Evolutionary conservation across 2,329 filamentous ascomycete genomes (phyloP).

Genomic region (Ceratocystis smalleyi): DNA sequence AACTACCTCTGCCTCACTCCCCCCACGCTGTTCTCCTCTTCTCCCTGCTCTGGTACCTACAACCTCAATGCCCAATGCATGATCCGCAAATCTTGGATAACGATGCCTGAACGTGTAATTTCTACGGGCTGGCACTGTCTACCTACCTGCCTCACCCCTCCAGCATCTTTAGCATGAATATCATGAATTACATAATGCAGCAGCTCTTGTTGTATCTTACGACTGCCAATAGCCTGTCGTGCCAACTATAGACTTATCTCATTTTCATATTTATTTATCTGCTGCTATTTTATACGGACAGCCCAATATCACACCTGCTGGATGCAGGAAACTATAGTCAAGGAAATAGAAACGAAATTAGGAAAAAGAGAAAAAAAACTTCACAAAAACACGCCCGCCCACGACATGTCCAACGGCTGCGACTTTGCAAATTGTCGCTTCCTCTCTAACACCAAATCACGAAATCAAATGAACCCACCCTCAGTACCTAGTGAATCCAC

Average conservation of each 20-base stretch:
- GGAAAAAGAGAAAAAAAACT: not conserved
- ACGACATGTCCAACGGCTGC: no score
- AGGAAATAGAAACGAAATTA: constrained; percentile 5
- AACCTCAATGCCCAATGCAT: no score
- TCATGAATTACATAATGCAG: not conserved
- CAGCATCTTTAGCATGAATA: no score
- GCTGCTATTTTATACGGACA: constrained; percentile 2
- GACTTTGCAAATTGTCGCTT: not conserved
- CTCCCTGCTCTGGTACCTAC: no score
- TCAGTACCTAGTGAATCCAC: constrained; percentile 12
- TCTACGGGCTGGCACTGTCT: no score
- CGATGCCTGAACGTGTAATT: no score
- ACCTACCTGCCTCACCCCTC: no score
- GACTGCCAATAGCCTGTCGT: not conserved
- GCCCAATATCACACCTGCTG: not conserved
- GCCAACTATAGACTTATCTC: not conserved
- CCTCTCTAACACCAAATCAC: not conserved
- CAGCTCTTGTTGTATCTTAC: not conserved
- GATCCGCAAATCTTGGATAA: no score
- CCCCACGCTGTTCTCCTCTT: no score
- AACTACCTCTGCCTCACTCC: no score
- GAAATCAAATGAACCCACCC: constrained; percentile 8
- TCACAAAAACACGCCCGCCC: not conserved
- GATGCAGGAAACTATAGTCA: constrained; percentile 4
- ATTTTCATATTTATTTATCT: constrained; percentile 1